Percentiles rank a stretch among this genome's conserved stretches.
phyloP scores from a whole-genome alignment of 75 land plant species.

The Pinus tabuliformis region DNA sequence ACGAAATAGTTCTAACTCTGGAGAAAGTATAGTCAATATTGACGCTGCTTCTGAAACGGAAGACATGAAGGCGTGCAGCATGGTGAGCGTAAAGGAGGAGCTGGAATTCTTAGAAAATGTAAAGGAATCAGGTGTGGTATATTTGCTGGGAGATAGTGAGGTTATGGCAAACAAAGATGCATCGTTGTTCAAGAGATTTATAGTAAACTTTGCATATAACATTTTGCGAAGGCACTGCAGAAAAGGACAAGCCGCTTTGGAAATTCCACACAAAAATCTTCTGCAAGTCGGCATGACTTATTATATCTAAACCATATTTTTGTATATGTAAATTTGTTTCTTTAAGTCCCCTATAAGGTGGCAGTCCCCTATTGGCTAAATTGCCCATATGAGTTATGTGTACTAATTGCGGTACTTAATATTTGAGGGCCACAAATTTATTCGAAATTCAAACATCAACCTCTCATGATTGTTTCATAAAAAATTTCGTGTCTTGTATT shows the following conservation, averaged over 20 bases:
- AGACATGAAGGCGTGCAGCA: too few species aligned
- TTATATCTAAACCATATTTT: not conserved
- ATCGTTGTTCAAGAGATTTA: conserved; percentile 25
- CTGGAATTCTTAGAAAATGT: not conserved
- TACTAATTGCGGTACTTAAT: too few species aligned
- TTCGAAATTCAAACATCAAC: too few species aligned
- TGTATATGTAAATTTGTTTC: too few species aligned
- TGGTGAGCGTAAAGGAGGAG: not conserved
- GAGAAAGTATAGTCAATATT: too few species aligned
- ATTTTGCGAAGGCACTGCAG: conserved; percentile 46
- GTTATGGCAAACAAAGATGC: conserved; percentile 34
- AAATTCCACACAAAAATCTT: conserved; percentile 40
- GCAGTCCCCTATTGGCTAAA: too few species aligned
- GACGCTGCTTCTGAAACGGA: not conserved
- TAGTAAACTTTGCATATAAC: conserved; percentile 40
- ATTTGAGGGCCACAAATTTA: too few species aligned
- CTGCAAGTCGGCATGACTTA: conserved; percentile 68
- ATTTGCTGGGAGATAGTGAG: conserved; percentile 52
- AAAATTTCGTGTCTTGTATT: too few species aligned
- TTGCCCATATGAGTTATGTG: too few species aligned
- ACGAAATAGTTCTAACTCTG: too few species aligned
- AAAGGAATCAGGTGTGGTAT: conserved; percentile 3
- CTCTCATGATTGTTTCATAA: too few species aligned
- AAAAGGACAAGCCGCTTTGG: conserved; percentile 26
- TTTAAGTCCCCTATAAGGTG: too few species aligned